Evolutionary conservation across 2,329 filamentous ascomycete species (phyloP), one percentile per base, ranked within the genome.

Genomic region (Cadophora gregata): DNA sequence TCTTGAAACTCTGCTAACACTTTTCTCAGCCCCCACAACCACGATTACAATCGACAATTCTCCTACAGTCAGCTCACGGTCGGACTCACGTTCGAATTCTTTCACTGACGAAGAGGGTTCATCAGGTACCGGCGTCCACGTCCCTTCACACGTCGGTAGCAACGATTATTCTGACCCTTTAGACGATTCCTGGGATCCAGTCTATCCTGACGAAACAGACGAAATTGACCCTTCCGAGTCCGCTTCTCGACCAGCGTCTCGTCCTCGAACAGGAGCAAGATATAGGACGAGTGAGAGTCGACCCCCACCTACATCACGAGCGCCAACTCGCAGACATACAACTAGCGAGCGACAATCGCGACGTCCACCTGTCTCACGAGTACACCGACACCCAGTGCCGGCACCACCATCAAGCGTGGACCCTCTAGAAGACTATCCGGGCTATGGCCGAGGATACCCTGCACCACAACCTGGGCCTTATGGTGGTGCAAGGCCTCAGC

Each of bases 381-480:
- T 80, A 74, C 74, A 78, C 71, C 81, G 71, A 79, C 71, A 81
- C 77, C 66, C 79, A 67, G 78, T 78, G 72, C 84, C 85, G 71
- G 81, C 81, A 69, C 82, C 84, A 70, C 81, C 86, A 64, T 86
- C 87, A 81, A 91, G 85, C 77, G 83, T 86, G 81, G 90, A 91
- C 77, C 85, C 85, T 42, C 83, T 82, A 24, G 88, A 92, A 27
- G 88, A 91, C n/a, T 89, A 85, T 75, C 78, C 80, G 69, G 78
- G 74, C 72, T 81, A 79, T 81, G 83, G 80, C 79, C 78, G 68
- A 55, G 73, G 73, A 69, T 77, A 76, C 66, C 75, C 73, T 50
- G 74, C 77, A 63, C 75, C 75, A 59, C 75, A 76, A 70, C 63
- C 76, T 69, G 67, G 64, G 45, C 68, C 67, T 33, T 75, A 72